Evolutionary conservation across 2,329 filamentous ascomycete species (phyloP).

Genomic region (Sclerotinia subarctica): DNA sequence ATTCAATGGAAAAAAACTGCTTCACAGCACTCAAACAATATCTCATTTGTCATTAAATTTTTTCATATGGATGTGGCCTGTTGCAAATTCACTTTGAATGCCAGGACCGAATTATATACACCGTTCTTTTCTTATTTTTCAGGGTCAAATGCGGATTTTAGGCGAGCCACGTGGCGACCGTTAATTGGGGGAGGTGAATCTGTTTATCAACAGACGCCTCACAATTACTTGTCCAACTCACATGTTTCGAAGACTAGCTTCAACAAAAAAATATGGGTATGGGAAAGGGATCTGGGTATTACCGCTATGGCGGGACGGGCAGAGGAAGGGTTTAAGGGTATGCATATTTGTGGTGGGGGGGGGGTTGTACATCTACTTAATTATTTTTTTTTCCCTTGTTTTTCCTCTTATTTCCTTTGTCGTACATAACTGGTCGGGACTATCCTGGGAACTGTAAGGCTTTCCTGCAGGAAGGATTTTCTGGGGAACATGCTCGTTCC

Average conservation of each 20-base stretch:
- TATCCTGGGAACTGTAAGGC: neutral
- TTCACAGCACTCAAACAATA: constrained; percentile 19
- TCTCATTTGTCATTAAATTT: constrained; percentile 21
- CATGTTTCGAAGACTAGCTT: constrained; percentile 1
- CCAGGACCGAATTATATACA: constrained; percentile 15
- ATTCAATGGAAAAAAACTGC: constrained; percentile 16
- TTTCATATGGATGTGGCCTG: constrained; percentile 15
- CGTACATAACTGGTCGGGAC: constrained; percentile 10
- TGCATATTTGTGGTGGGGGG: constrained; percentile 13
- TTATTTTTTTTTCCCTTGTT: constrained; percentile 1
- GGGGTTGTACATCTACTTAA: constrained; percentile 13
- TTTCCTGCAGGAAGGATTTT: constrained; percentile 7
- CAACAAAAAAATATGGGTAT: constrained; percentile 9
- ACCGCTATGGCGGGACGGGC: constrained; percentile 1
- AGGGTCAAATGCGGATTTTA: neutral
- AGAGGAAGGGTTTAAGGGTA: constrained; percentile 2
- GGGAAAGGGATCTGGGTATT: constrained; percentile 10
- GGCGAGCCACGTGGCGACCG: constrained; percentile 11
- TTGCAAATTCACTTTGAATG: constrained; percentile 14
- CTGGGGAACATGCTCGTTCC: constrained; percentile 12
- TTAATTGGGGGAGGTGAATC: constrained; percentile 10
- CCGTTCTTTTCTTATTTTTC: constrained; percentile 13
- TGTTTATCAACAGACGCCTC: constrained; percentile 1
- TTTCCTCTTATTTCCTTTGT: constrained; percentile 11
- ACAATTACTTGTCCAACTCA: constrained; percentile 3